A percentile compares a stretch with the other conserved stretches of the same genome.
These are phyloP conservation scores for Triticum monococcum DNA, from an alignment of 176 grass and related monocot species.

Conservation along the genomic window DNA sequence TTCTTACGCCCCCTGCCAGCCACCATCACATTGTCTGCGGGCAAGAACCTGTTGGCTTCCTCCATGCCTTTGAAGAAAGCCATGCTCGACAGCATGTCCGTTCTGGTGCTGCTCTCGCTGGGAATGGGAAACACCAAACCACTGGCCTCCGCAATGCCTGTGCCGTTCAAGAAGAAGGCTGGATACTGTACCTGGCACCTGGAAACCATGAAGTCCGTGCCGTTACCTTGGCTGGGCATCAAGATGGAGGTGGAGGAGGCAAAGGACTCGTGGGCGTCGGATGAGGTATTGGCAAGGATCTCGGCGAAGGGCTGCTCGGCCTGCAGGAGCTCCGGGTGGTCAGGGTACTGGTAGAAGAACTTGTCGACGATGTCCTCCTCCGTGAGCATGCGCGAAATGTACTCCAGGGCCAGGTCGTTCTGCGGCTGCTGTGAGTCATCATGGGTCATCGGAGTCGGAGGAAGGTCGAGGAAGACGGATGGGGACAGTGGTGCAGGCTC, in stretches of 20 bases:
- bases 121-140: neutral
- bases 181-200: neutral
- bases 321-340: conserved; percentile 26
- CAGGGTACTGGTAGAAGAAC: conserved; percentile 28
- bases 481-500: neutral
- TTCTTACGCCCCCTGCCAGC: conserved; percentile 36
- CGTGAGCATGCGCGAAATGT: conserved; percentile 28
- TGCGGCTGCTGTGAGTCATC: neutral
- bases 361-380: conserved; percentile 34
- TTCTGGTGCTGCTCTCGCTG: neutral
- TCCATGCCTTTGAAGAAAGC: conserved; percentile 29
- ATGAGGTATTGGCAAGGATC: conserved; percentile 8
- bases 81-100: neutral
- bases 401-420: neutral
- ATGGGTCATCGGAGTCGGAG: neutral
- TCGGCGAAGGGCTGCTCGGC: conserved; percentile 30
- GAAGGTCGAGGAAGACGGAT: neutral
- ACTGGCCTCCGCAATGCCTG: neutral
- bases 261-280: neutral
- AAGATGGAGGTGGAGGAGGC: neutral
- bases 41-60: conserved; percentile 54
- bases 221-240: neutral
- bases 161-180: neutral
- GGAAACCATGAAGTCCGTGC: neutral
- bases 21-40: conserved; percentile 5